These are phyloP conservation scores for Meyerozyma athensensis DNA, from an alignment of 1,139 yeast genomes.

Conservation along the genomic window DNA sequence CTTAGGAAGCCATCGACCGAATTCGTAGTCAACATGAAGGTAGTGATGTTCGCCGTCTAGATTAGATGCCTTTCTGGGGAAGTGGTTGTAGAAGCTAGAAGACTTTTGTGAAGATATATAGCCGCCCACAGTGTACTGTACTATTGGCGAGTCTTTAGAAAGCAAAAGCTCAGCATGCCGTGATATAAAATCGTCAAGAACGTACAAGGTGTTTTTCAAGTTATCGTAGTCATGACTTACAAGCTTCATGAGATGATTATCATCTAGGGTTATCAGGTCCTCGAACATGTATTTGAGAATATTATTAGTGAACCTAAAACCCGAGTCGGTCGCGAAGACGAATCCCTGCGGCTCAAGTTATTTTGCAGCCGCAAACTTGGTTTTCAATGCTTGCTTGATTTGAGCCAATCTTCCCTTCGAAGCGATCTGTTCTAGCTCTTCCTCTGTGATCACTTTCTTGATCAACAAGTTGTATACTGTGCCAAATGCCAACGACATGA, in stretches of 20 bases:
- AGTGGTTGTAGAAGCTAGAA: conserved; percentile 27
- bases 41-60: conserved; percentile 33
- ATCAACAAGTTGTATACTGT: conserved; percentile 74
- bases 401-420: not conserved
- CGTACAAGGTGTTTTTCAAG: not conserved
- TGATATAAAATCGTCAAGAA: not conserved
- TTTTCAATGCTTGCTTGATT: not conserved
- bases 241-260: conserved; percentile 1
- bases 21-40: conserved; percentile 24
- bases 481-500: conserved; percentile 90
- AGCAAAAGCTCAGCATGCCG: conserved; percentile 1
- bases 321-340: conserved; percentile 2
- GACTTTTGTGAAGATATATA: conserved; percentile 21
- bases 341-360: not conserved
- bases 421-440: conserved; percentile 53
- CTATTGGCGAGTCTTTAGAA: conserved; percentile 21
- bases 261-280: not conserved
- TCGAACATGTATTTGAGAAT: not conserved
- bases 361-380: not conserved
- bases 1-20: conserved; percentile 30
- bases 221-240: not conserved
- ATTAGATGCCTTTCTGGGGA: conserved; percentile 31
- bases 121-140: conserved; percentile 15
- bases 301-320: not conserved
- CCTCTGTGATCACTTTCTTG: conserved; percentile 72